Conservation (phyloP, 768 basidiomycete species). For the Lactarius akahatsu region DNA sequence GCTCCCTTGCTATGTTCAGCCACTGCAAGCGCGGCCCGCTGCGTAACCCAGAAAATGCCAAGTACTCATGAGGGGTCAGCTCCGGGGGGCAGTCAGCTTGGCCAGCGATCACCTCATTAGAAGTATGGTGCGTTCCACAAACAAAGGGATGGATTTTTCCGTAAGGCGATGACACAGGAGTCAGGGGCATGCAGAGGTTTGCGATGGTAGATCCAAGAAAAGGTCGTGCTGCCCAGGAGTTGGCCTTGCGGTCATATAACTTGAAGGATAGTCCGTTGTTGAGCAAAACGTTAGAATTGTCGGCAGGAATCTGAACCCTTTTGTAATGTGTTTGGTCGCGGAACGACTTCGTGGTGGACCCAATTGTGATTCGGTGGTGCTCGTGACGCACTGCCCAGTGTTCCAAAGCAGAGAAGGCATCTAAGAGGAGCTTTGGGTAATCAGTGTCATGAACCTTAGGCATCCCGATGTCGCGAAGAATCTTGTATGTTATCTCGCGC, state of each 20-base stretch:
- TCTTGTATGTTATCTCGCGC: not conserved
- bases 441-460: not conserved
- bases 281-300: not conserved
- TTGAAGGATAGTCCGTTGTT: not conserved
- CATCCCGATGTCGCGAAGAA: not conserved
- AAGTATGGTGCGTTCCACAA: constrained; percentile 26
- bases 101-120: constrained; percentile 44
- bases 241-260: not conserved
- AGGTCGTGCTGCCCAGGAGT: not conserved
- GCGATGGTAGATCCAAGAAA: not conserved
- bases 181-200: not conserved
- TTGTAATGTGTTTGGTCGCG: not conserved
- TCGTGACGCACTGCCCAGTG: not conserved
- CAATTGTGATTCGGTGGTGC: constrained; percentile 3
- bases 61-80: constrained; percentile 46
- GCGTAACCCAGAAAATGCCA: constrained; percentile 46
- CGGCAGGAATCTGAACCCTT: not conserved
- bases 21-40: constrained; percentile 47
- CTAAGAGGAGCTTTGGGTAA: not conserved
- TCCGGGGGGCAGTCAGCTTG: constrained; percentile 42
- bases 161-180: not conserved
- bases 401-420: not conserved
- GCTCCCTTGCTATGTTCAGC: constrained; percentile 31
- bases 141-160: not conserved
- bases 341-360: not conserved